Base-by-base conservation (phyloP, 441 rosid species). In the Adansonia gregorii region DNA sequence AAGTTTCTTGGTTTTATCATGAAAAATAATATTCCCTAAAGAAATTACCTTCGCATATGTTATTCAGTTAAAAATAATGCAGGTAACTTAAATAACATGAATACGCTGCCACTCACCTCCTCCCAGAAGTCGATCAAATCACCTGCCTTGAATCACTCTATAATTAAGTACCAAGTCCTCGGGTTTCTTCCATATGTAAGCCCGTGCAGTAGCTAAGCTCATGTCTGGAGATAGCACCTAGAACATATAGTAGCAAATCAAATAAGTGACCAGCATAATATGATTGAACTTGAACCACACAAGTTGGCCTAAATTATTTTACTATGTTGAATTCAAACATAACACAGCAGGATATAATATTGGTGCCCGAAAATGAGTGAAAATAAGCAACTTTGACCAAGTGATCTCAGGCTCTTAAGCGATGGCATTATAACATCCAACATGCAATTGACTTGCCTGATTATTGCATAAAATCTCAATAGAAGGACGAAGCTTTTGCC, bases 151-250 rank as follows among this genome's bases (percentile, higher is more conserved):
- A 72, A 85, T 85, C 78, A 92, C 85, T 87, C 94, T 88, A 85
- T 93, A 97, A 85, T 93, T 93, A 60, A 97, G 98, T 75, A 93
- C 86, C 83, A 95, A 85, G 87, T 97, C 99, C 83, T 97, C 99
- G 6, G 94, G 88, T 88, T 95, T 97, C 90, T 97, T 97, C 99
- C 99, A 97, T 72, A 97, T 63, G 75, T 97, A 97, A 71, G 97
- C 89, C 71, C 95, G 88, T 22, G 92, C 98, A 2, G 99, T 95
- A 66, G 99, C 99, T 82, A 97, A 86, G 89, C 99, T 97, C 99
- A 97, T 97, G 69, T 95, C 98, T 3, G 97, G 95, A 81, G 96
- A 86, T 76, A 97, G 85, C 67, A 93, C 97, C 99, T 97, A 88
- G 79, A 80, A 79, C 56, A 63, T 22, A 58, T 20, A 20, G 11